Percentiles rank a stretch among this genome's conserved stretches.
These are phyloP conservation scores for Penicillium paneum DNA, from an alignment of 2,329 filamentous ascomycete species.

Conservation along the genomic window DNA sequence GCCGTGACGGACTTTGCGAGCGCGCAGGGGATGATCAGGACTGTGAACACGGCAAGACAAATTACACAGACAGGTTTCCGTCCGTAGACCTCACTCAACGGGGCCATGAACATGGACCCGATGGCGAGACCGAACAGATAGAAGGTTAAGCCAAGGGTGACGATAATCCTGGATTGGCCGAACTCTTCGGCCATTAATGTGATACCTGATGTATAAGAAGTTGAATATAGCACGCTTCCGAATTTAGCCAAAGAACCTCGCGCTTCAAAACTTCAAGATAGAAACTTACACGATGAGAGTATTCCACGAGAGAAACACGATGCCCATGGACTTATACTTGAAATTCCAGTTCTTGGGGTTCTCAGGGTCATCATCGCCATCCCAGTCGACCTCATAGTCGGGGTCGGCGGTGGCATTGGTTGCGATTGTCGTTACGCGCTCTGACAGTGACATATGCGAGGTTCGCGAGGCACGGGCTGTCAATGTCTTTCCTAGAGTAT, in stretches of 20 bases:
- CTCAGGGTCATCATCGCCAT: constrained; percentile 56
- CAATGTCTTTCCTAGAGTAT: constrained; percentile 28
- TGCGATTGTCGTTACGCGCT: constrained; percentile 44
- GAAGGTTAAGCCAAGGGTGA: constrained; percentile 72
- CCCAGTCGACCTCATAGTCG: constrained; percentile 72
- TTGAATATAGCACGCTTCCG: constrained; percentile 65
- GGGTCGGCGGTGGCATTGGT: constrained; percentile 50
- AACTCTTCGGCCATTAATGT: constrained; percentile 68
- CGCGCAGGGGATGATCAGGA: constrained; percentile 70
- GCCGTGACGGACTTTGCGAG: constrained; percentile 64
- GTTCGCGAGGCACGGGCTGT: constrained; percentile 31
- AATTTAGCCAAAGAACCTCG: not conserved
- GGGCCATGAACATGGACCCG: constrained; percentile 70
- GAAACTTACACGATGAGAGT: constrained; percentile 52
- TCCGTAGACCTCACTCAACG: constrained; percentile 54
- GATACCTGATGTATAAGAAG: constrained; percentile 71
- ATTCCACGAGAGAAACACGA: constrained; percentile 56
- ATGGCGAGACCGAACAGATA: constrained; percentile 72
- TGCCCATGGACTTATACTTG: constrained; percentile 54
- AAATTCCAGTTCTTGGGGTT: constrained; percentile 69
- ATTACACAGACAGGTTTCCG: constrained; percentile 61
- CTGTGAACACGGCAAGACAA: constrained; percentile 61
- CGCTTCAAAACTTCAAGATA: not conserved
- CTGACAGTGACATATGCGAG: constrained; percentile 37
- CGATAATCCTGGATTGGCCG: constrained; percentile 54